A percentile compares a stretch with the other conserved stretches of the same genome.
Evolutionary conservation across 2,329 filamentous ascomycete species (phyloP).

Genomic region (Fusarium chaquense): DNA sequence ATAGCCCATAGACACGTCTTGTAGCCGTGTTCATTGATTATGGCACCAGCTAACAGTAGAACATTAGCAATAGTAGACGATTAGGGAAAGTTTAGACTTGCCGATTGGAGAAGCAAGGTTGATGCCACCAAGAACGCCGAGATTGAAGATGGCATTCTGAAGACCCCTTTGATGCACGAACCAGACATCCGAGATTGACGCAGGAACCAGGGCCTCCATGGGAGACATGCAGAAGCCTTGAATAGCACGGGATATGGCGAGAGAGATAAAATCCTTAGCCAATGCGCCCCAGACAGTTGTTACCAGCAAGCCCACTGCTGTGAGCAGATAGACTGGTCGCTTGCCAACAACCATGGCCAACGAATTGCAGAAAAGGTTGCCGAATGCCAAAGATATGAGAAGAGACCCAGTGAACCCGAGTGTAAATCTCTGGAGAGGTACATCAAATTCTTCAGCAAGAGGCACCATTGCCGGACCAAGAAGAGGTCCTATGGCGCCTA

Average conservation of each 20-base stretch:
- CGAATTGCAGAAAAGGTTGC: conserved; percentile 1
- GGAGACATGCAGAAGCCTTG: conserved; percentile 4
- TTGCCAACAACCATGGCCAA: conserved; percentile 14
- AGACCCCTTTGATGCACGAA: neutral
- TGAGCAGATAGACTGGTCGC: neutral
- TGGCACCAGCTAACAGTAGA: neutral
- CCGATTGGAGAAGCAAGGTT: conserved; percentile 1
- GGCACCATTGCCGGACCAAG: neutral
- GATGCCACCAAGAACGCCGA: neutral
- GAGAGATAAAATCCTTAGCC: neutral
- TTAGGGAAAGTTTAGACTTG: neutral
- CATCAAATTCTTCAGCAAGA: neutral
- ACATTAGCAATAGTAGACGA: rapidly evolving
- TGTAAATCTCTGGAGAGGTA: neutral
- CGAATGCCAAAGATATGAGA: neutral
- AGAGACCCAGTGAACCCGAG: neutral
- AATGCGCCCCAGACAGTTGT: neutral
- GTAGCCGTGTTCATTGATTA: neutral
- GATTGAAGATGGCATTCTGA: neutral
- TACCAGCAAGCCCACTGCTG: rapidly evolving
- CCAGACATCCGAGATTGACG: neutral
- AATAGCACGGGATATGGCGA: neutral
- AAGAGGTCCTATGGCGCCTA: conserved; percentile 6
- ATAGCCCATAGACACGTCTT: neutral
- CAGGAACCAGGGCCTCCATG: neutral